Conservation (phyloP, 371 early-diverging fungal genomes). For the Nematocida major region DNA sequence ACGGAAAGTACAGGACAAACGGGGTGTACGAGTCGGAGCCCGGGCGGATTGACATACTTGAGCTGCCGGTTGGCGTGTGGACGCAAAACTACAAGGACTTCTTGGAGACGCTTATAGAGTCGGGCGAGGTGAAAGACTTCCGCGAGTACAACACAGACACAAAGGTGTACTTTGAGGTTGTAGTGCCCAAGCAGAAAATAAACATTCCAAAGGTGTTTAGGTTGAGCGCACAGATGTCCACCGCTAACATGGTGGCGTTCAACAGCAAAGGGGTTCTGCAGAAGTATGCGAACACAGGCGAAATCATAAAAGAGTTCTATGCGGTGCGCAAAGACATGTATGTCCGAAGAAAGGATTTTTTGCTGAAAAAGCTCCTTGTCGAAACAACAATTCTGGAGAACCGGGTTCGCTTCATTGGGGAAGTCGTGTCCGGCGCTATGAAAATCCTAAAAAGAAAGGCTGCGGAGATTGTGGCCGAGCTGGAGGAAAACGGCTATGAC, state of each 20-base stretch:
- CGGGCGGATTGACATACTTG: conserved; percentile 76
- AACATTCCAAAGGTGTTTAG: conserved; percentile 76
- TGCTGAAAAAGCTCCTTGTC: conserved; percentile 70
- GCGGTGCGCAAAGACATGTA: conserved; percentile 77
- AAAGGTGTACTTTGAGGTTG: conserved; percentile 74
- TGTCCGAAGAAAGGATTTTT: conserved; percentile 76
- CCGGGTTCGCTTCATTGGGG: conserved; percentile 80
- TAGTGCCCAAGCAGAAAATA: conserved; percentile 60
- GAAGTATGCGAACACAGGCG: conserved; percentile 73
- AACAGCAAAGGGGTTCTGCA: conserved; percentile 78
- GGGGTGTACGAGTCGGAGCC: conserved; percentile 72
- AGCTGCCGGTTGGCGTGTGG: conserved; percentile 87
- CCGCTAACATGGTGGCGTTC: conserved; percentile 90
- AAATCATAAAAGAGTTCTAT: conserved; percentile 85
- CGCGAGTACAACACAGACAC: conserved; percentile 66
- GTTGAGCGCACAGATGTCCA: conserved; percentile 69
- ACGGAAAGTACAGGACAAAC: conserved; percentile 69
- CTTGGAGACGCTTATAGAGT: conserved; percentile 71
- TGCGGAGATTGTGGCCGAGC: conserved; percentile 71
- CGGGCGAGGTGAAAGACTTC: conserved; percentile 68
- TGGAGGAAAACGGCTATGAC: conserved; percentile 70
- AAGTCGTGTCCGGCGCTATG: conserved; percentile 77
- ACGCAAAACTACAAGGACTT: conserved; percentile 83
- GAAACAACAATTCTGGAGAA: conserved; percentile 76
- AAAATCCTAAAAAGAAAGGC: conserved; percentile 78